phyloP scores from a whole-genome alignment of 495 filamentous ascomycete genomes.

The Xylaria venustula region DNA sequence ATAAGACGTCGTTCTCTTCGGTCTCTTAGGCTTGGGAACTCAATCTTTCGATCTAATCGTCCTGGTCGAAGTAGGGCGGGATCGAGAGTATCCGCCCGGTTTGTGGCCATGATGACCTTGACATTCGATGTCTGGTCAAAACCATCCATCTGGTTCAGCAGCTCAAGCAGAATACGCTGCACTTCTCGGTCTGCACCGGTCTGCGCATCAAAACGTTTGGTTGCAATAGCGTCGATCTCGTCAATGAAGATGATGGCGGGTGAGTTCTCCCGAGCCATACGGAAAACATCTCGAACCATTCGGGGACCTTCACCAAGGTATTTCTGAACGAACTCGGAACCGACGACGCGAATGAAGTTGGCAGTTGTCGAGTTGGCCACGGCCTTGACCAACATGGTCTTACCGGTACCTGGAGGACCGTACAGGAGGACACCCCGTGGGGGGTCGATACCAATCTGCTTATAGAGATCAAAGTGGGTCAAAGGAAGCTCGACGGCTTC shows the following conservation, averaged over 20 bases:
- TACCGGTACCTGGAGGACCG: slow-evolving; percentile 94
- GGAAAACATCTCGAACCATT: slow-evolving; percentile 98
- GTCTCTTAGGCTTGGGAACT: slow-evolving; percentile 90
- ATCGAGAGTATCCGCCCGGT: slow-evolving; percentile 94
- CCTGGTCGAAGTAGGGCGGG: slow-evolving; percentile 91
- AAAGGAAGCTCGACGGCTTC: slow-evolving; percentile 96
- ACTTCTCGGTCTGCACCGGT: slow-evolving; percentile 97
- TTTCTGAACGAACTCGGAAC: slow-evolving; percentile 98
- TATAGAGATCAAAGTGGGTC: slow-evolving; percentile 97
- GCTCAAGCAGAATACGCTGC: slow-evolving; percentile 93
- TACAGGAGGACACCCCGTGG: slow-evolving; percentile 95
- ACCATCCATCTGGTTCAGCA: slow-evolving; percentile 99
- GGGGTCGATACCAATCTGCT: slow-evolving; percentile 97
- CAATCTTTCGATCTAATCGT: slow-evolving; percentile 95
- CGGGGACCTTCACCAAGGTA: slow-evolving; percentile 96
- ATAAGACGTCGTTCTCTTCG: slow-evolving; percentile 92
- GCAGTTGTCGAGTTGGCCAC: slow-evolving; percentile 98
- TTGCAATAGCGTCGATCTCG: slow-evolving; percentile 98
- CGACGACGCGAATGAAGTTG: slow-evolving; percentile 96
- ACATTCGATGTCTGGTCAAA: slow-evolving; percentile 98
- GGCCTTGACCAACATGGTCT: slow-evolving; percentile 98
- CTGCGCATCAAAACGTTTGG: slow-evolving; percentile 97
- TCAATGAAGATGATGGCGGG: slow-evolving; percentile 99
- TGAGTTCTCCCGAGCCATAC: slow-evolving; percentile 97
- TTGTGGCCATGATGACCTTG: slow-evolving; percentile 99